Evolutionary conservation across 2,329 filamentous ascomycete genomes (phyloP), one percentile per base, ranked within the genome.

Genomic region (Colletotrichum lindemuthianum): DNA sequence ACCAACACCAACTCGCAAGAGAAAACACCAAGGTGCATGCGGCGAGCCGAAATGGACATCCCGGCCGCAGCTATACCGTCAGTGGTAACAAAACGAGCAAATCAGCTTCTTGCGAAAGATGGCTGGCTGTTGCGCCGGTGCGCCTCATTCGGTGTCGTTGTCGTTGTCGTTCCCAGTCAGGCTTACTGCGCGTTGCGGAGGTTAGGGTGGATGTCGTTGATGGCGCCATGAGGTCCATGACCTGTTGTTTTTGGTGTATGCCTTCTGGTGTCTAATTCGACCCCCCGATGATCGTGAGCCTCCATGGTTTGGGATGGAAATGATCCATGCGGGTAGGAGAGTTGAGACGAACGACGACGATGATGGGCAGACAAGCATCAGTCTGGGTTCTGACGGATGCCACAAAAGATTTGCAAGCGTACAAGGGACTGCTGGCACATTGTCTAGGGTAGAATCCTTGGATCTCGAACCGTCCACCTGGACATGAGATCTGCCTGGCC

Each of bases 381-480:
- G n/a, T 47, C 41, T 32, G 47, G 24, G 16, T 13, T 24, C 52
- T 36, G 32, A 39, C 33, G 8, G 34, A 24, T 45, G 41, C 53
- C 53, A 56, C 41, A 47, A 47, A 39, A 39, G 43, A 33, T 56
- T 37, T 8, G 37, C 53, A n/a, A 6, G 10, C 13, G 12, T 6
- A 44, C n/a, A 44, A 37, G 12, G 15, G 40, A 16, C n/a, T 15
- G 51, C 24, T 33, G 9, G 4, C 24, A 24, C 24, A 45, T 15
- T 16, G n/a, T 13, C 41, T 44, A 8, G 41, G 44, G 44, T 32
- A 24, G 44, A 10, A 34, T 34, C 15, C 13, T 24, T 33, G 39
- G 53, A 56, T 56, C 11, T 47, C 41, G 43, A 37, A 12, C 43
- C 43, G 34, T 37, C 47, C 39, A 16, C 9, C n/a, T 39, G 53